phyloP scores from a whole-genome alignment of 2,329 filamentous ascomycete genomes.

The Aspergillus felis region DNA sequence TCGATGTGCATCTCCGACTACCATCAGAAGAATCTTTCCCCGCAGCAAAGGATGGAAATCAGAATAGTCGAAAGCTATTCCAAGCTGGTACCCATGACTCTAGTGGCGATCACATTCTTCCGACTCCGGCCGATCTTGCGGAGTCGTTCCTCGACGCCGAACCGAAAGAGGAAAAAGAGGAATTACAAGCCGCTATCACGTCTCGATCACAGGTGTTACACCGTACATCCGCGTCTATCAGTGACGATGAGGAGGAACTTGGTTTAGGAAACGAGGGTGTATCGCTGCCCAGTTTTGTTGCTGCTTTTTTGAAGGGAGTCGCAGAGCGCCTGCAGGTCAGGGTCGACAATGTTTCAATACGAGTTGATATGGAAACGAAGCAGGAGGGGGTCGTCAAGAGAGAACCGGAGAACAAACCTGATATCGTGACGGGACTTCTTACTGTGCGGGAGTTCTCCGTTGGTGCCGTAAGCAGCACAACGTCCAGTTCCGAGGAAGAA shows the following conservation, averaged over 20 bases:
- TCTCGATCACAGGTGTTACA: slow-evolving; percentile 50
- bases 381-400: slow-evolving; percentile 35
- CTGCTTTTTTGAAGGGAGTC: slow-evolving; percentile 57
- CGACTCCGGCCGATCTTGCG: slow-evolving; percentile 56
- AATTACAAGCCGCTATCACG: slow-evolving; percentile 55
- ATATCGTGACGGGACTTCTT: slow-evolving; percentile 34
- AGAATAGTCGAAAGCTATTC: slow-evolving; percentile 6
- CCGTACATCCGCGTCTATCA: slow-evolving; percentile 45
- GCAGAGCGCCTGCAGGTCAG: slow-evolving; percentile 54
- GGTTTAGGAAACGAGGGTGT: slow-evolving; percentile 52
- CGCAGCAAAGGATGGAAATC: slow-evolving; percentile 29
- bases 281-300: slow-evolving; percentile 56
- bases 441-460: slow-evolving; percentile 34
- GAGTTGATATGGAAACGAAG: slow-evolving; percentile 47
- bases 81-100: slow-evolving; percentile 22
- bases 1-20: slow-evolving; percentile 66
- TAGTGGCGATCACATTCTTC: slow-evolving; percentile 37
- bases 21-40: slow-evolving; percentile 37
- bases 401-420: slow-evolving; percentile 32
- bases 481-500: slow-evolving; percentile 15
- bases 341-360: slow-evolving; percentile 50
- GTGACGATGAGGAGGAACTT: slow-evolving; percentile 48
- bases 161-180: slow-evolving; percentile 53
- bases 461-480: slow-evolving; percentile 23
- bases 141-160: slow-evolving; percentile 59